Evolutionary conservation across 148 eudicot genomes (phyloP).

Genomic region (Cornus florida): DNA sequence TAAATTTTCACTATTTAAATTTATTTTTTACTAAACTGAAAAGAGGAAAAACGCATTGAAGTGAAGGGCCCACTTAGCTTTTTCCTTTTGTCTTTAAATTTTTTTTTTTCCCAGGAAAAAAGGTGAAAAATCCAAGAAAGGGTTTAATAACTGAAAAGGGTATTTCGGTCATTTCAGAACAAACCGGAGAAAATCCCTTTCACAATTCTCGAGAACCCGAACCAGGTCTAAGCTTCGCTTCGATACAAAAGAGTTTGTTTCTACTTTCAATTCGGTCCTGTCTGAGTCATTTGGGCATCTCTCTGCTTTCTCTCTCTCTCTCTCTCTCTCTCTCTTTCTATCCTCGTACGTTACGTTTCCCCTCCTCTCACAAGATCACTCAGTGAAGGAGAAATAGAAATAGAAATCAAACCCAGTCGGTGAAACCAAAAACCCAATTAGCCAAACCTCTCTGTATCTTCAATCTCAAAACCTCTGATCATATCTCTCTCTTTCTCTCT

Average conservation of each 20-base stretch:
- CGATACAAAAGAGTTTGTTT: slow-evolving; percentile 21
- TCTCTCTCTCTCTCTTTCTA: slow-evolving; percentile 11
- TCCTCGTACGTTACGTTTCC: slow-evolving; percentile 13
- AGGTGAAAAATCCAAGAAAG: background rate
- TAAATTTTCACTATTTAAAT: too few relatives aligned
- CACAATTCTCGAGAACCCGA: slow-evolving; percentile 22
- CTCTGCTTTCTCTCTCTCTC: slow-evolving; percentile 4
- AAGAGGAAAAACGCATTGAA: background rate
- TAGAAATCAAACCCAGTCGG: background rate
- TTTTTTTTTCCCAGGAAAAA: too few relatives aligned
- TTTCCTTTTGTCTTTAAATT: background rate
- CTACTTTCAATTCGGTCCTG: slow-evolving; percentile 13
- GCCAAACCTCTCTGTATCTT: background rate
- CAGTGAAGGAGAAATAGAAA: background rate
- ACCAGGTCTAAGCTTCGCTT: slow-evolving; percentile 12
- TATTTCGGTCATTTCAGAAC: background rate
- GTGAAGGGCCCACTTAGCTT: background rate
- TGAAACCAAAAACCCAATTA: background rate
- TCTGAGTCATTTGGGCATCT: slow-evolving; percentile 6
- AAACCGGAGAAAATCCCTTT: slow-evolving; percentile 3
- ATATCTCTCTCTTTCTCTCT: background rate
- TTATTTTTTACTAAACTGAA: too few relatives aligned
- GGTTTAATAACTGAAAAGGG: slow-evolving; percentile 7
- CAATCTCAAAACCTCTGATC: slow-evolving; percentile 3
- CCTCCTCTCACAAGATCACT: background rate